Conservation (phyloP, 225 moss, liverwort and hornwort genomes). For the Sphagnum contortum region DNA sequence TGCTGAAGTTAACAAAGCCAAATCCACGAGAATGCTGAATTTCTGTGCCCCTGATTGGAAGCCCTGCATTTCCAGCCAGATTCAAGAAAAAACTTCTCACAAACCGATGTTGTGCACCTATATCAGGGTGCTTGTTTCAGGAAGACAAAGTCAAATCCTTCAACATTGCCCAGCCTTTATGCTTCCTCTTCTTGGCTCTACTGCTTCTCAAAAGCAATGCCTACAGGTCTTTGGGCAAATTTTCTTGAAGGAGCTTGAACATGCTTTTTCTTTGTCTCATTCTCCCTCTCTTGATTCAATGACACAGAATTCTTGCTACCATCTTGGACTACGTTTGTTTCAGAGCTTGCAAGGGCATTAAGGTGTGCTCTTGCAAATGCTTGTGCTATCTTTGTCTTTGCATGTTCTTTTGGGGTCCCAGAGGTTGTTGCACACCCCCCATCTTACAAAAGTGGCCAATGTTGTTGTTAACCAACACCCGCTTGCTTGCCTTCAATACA, state of each 20-base stretch:
- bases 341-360: constrained; percentile 19
- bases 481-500: constrained; percentile 12
- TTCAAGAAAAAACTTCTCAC: too few species aligned
- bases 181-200: constrained; percentile 44
- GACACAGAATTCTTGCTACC: constrained; percentile 4
- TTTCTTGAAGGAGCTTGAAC: constrained; percentile 4
- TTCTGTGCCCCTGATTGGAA: too few species aligned
- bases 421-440: constrained; percentile 22
- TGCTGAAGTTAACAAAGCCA: too few species aligned
- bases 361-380: constrained; percentile 41
- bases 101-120: too few species aligned
- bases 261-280: constrained; percentile 3
- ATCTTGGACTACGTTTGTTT: neutral
- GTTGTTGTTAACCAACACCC: constrained; percentile 10
- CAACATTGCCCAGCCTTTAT: constrained; percentile 65
- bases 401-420: constrained; percentile 33
- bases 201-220: constrained; percentile 5
- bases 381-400: constrained; percentile 63
- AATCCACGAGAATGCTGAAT: too few species aligned
- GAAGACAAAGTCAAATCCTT: constrained; percentile 32
- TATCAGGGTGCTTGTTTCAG: neutral
- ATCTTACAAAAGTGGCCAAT: constrained; percentile 68
- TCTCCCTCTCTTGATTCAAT: constrained; percentile 1
- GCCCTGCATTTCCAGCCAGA: too few species aligned
- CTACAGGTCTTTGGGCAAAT: constrained; percentile 1